Percentiles rank a stretch among this genome's conserved stretches.
phyloP scores from a whole-genome alignment of 768 basidiomycete species.

The Russula abietina region DNA sequence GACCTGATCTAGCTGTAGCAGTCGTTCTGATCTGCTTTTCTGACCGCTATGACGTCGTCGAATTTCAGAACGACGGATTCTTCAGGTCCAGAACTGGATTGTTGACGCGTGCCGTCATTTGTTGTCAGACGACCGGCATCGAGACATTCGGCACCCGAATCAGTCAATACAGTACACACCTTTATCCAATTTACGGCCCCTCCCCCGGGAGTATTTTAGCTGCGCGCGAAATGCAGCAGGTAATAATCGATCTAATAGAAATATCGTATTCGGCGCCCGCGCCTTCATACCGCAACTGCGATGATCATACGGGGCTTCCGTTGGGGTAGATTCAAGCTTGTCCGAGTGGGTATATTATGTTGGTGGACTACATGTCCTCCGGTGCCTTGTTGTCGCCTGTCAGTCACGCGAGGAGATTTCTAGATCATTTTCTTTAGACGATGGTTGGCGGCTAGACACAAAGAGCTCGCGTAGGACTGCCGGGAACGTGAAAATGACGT shows the following conservation, averaged over 20 bases:
- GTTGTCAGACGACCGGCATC: not conserved
- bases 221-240: not conserved
- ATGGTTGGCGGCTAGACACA: not conserved
- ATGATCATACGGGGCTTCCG: not conserved
- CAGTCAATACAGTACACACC: not conserved
- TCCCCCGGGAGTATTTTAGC: too few relatives aligned
- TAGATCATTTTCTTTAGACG: not conserved
- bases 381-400: not conserved
- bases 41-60: constrained; percentile 14
- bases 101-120: constrained; percentile 2
- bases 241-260: not conserved
- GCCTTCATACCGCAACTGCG: not conserved
- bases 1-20: not conserved
- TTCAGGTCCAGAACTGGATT: not conserved
- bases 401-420: not conserved
- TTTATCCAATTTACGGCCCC: not conserved
- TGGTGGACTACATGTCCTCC: not conserved
- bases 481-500: not conserved
- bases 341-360: not conserved
- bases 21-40: not conserved
- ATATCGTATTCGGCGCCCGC: not conserved
- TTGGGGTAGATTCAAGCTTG: not conserved
- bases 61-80: not conserved
- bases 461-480: not conserved
- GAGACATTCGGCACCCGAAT: not conserved